Evolutionary conservation across 73 alveolate genomes (phyloP).

Genomic region (Uronychia setigera): DNA sequence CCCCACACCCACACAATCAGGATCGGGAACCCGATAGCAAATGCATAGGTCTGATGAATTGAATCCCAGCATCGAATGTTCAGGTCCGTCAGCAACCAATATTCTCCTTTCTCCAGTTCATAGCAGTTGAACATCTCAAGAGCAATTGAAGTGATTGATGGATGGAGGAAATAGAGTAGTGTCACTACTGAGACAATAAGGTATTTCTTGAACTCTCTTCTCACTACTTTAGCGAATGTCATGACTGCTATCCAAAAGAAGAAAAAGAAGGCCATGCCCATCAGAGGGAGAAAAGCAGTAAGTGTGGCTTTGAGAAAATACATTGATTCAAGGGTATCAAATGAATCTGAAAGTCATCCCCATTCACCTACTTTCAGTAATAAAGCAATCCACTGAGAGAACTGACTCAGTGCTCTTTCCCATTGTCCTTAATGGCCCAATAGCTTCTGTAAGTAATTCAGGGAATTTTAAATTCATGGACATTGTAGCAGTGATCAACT

Average conservation of each 20-base stretch:
- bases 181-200: constrained; percentile 23
- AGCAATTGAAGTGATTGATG: constrained; percentile 39
- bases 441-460: constrained; percentile 15
- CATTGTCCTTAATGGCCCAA: constrained; percentile 23
- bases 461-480: constrained; percentile 63
- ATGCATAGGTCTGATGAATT: constrained; percentile 19
- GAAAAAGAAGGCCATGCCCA: constrained; percentile 6
- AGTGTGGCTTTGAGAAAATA: constrained; percentile 25
- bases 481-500: constrained; percentile 48
- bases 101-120: constrained; percentile 44
- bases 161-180: constrained; percentile 42
- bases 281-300: constrained; percentile 12
- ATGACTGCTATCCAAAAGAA: constrained; percentile 20
- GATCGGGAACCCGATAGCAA: constrained; percentile 36
- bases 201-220: constrained; percentile 10
- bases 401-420: constrained; percentile 41
- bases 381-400: constrained; percentile 65
- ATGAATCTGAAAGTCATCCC: not conserved
- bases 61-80: constrained; percentile 37
- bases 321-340: not conserved
- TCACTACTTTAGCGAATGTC: not conserved
- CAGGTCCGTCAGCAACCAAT: constrained; percentile 35
- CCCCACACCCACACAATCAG: too few relatives aligned
- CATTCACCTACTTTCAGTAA: not conserved
- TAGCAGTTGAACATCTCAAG: constrained; percentile 45